These are phyloP conservation scores for Hirschioporus abietinus DNA, from an alignment of 768 basidiomycete species.

Conservation along the genomic window DNA sequence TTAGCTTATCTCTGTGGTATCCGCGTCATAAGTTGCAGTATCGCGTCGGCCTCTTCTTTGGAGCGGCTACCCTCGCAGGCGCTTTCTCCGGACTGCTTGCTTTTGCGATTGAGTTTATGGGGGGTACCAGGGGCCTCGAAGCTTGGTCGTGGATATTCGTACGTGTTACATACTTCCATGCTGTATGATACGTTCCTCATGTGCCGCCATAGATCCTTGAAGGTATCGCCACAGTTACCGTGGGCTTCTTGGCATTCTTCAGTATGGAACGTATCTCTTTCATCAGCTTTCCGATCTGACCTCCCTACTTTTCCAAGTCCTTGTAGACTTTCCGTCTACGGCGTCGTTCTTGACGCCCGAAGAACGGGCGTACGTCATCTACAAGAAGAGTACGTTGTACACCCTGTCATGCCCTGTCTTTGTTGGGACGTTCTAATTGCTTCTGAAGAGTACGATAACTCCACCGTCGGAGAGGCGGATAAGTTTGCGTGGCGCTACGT, in stretches of 20 bases:
- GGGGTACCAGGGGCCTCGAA: slow-evolving; percentile 35
- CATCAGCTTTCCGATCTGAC: neutral
- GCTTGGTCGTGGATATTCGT: slow-evolving; percentile 73
- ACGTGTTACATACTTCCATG: slow-evolving; percentile 17
- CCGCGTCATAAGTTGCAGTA: slow-evolving; percentile 55
- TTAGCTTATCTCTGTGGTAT: slow-evolving; percentile 63
- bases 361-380: slow-evolving; percentile 49
- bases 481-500: slow-evolving; percentile 50
- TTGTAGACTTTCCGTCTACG: slow-evolving; percentile 58
- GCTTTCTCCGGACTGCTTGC: slow-evolving; percentile 60
- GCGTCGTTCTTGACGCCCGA: slow-evolving; percentile 58
- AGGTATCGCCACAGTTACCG: slow-evolving; percentile 54
- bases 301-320: slow-evolving; percentile 30
- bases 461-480: slow-evolving; percentile 57
- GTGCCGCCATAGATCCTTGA: slow-evolving; percentile 47
- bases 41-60: slow-evolving; percentile 60
- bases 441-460: slow-evolving; percentile 46
- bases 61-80: slow-evolving; percentile 58
- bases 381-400: slow-evolving; percentile 44
- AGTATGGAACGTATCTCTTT: slow-evolving; percentile 26
- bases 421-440: neutral
- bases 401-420: neutral
- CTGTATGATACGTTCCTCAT: neutral
- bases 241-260: slow-evolving; percentile 48
- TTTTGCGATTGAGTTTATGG: slow-evolving; percentile 50